These are phyloP conservation scores for Scleroderma citrinum DNA, from an alignment of 768 basidiomycete species.

Conservation along the genomic window DNA sequence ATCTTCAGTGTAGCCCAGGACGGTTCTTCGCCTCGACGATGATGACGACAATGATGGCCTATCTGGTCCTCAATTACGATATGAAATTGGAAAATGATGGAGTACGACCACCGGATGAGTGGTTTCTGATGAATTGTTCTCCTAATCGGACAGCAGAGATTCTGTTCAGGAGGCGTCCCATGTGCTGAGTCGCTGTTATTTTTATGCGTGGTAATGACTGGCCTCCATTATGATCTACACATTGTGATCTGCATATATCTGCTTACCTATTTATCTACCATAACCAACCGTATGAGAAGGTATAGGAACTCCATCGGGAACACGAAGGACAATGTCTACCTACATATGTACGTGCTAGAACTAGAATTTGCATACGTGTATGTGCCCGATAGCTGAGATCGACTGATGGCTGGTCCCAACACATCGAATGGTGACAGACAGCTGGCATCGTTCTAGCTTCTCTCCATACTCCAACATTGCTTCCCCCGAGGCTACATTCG, in stretches of 20 bases:
- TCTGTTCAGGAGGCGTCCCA: slow-evolving; percentile 30
- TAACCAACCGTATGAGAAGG: no score
- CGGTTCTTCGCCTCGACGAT: slow-evolving; percentile 37
- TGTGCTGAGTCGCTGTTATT: slow-evolving; percentile 6
- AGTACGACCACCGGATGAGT: slow-evolving; percentile 29
- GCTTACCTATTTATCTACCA: not conserved
- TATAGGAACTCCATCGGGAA: no score
- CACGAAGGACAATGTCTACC: no score
- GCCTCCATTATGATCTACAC: slow-evolving; percentile 7
- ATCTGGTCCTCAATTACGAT: slow-evolving; percentile 37
- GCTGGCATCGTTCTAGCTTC: no score
- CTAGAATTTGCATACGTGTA: no score
- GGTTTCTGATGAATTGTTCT: slow-evolving; percentile 30
- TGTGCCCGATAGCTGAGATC: no score
- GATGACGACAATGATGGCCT: slow-evolving; percentile 37
- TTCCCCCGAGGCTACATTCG: no score
- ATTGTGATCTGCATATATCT: not conserved
- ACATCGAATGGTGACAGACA: no score
- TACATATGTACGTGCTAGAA: no score
- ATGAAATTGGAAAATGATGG: slow-evolving; percentile 30
- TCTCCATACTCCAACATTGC: no score
- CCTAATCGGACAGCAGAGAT: slow-evolving; percentile 34
- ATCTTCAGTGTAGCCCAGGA: slow-evolving; percentile 29
- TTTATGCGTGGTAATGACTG: slow-evolving; percentile 8
- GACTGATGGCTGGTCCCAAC: no score